phyloP scores from a whole-genome alignment of 2,329 filamentous ascomycete species.

The Nothopassalora personata region DNA sequence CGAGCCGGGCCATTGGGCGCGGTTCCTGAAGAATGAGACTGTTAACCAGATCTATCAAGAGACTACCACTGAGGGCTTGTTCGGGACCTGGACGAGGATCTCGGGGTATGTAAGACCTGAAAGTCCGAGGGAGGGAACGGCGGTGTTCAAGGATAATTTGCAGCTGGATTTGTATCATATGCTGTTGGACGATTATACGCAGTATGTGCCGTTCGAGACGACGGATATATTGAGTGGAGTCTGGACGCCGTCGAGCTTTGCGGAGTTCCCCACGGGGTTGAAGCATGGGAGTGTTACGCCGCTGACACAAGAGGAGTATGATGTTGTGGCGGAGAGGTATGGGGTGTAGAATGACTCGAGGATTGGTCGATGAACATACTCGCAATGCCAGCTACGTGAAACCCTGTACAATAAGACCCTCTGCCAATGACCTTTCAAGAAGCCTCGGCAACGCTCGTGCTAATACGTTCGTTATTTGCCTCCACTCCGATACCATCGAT shows the following conservation, averaged over 20 bases:
- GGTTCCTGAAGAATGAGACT: conserved; percentile 54
- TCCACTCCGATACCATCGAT: too few relatives aligned
- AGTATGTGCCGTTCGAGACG: conserved; percentile 40
- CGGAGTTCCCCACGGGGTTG: conserved; percentile 44
- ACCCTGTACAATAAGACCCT: too few relatives aligned
- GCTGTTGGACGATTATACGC: conserved; percentile 50
- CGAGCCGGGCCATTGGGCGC: conserved; percentile 40
- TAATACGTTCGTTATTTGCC: too few relatives aligned
- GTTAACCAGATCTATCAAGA: conserved; percentile 50
- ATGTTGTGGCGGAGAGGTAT: conserved; percentile 33
- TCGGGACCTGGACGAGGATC: conserved; percentile 44
- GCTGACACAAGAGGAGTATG: conserved; percentile 41
- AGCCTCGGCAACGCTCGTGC: too few relatives aligned
- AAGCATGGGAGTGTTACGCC: conserved; percentile 51
- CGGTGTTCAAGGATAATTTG: conserved; percentile 39
- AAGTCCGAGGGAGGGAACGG: conserved; percentile 35
- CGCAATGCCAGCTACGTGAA: too few relatives aligned
- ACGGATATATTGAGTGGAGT: conserved; percentile 41
- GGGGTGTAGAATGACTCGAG: not conserved
- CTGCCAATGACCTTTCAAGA: too few relatives aligned
- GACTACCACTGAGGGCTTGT: conserved; percentile 44
- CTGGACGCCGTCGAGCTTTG: conserved; percentile 44
- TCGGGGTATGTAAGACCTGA: conserved; percentile 2
- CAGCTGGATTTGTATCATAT: conserved; percentile 36
- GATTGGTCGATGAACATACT: not conserved